Percentiles rank a stretch among this genome's conserved stretches.
phyloP scores from a whole-genome alignment of 2,329 filamentous ascomycete genomes.

The Talaromyces islandicus region DNA sequence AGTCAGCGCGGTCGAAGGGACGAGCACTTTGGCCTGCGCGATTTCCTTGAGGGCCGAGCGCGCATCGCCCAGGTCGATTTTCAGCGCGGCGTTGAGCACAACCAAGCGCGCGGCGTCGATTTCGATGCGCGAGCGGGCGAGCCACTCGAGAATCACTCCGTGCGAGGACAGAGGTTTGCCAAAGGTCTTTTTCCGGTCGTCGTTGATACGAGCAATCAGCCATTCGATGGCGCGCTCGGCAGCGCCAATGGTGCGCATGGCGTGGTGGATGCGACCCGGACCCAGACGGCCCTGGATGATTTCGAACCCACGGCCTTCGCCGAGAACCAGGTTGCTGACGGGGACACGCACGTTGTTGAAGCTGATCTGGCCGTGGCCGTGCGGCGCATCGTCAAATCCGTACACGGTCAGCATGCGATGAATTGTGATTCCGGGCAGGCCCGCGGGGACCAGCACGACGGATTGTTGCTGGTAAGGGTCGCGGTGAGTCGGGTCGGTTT shows the following conservation, averaged over 20 bases:
- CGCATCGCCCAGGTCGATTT: conserved; percentile 83
- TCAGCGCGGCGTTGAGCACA: conserved; percentile 89
- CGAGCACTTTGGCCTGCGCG: conserved; percentile 87
- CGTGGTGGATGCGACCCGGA: conserved; percentile 94
- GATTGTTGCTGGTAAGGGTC: conserved; percentile 87
- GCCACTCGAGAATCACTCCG: conserved; percentile 91
- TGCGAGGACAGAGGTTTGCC: conserved; percentile 81
- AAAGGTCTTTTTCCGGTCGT: conserved; percentile 84
- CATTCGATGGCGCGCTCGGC: conserved; percentile 89
- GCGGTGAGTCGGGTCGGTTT: conserved; percentile 69
- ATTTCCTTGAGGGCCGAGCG: conserved; percentile 91
- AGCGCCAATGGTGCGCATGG: conserved; percentile 89
- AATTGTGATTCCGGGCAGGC: conserved; percentile 80
- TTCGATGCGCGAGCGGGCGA: conserved; percentile 85
- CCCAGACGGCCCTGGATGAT: conserved; percentile 97
- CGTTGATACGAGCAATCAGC: conserved; percentile 92
- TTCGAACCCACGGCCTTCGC: conserved; percentile 91
- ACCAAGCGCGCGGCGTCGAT: conserved; percentile 86
- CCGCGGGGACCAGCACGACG: conserved; percentile 78
- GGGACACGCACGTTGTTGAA: conserved; percentile 91
- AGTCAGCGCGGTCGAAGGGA: conserved; percentile 72
- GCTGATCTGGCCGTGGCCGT: conserved; percentile 88
- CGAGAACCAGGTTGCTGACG: conserved; percentile 75
- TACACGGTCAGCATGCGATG: conserved; percentile 91
- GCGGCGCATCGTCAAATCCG: conserved; percentile 96